Base-by-base conservation (phyloP, 352 stramenopile genomes). In the Phytophthora vignae region DNA sequence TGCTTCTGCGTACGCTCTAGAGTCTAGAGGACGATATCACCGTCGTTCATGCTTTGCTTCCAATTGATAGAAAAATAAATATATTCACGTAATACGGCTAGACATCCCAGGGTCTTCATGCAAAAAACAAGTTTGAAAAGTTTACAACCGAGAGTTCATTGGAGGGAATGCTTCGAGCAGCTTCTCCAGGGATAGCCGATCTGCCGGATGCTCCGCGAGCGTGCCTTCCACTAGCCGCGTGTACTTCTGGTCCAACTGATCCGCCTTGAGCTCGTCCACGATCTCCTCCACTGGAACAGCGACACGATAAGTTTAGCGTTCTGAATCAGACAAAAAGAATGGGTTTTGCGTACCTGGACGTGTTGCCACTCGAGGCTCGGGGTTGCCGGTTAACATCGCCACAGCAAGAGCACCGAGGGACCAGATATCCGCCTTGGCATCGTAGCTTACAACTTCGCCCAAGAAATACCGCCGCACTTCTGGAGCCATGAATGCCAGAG, bases 401-500 rank as follows among this genome's bases (percentile, higher is more conserved):
- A 93, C 77, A 15, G 83, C 85, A 17, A 94, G 65, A 49, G 81
- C 88, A n/a, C 88, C 88, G 2, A 95, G 83, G 21, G 87, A 94
- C 87, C 88, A 95, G 58, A 94, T 82, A 53, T 95, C 88, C 25
- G 87, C 88, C 27, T 80, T 82, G 57, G 73, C 62, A 46, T 93
- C 80, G 68, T 94, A 95, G 40, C 76, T 87, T 50, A 94, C 84
- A 25, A 75, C 70, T 66, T 94, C 83, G 12, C 85, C 85, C 1
- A 94, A 46, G 57, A 95, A 92, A 67, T 90, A 95, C 3, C 81
- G 76, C 11, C 87, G 76, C 65, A 95, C 85, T 65, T 95, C 87
- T 1, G 88, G 88, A 3, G 88, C 88, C 88, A 94, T 95, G 63
- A 91, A 95, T 44, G 84, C 83, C 49, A 95, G 74, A 12, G 88